These are phyloP conservation scores for Chenopodium suecicum DNA, from an alignment of 148 eudicot species.

Conservation along the genomic window DNA sequence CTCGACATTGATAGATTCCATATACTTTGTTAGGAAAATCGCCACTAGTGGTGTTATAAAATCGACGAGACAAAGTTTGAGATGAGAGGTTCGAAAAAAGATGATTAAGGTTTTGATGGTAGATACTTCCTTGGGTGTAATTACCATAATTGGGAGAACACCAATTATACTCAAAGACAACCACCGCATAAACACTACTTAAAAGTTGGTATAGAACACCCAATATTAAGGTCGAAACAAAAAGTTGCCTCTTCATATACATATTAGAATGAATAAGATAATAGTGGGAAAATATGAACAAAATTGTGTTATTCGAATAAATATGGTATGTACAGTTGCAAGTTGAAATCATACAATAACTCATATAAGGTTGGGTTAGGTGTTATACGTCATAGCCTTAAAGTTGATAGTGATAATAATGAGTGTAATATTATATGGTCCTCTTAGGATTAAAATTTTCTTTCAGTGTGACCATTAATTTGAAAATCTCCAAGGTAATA, in stretches of 20 bases:
- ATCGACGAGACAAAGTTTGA: conserved; percentile 1
- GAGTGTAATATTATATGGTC: no score
- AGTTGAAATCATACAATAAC: no score
- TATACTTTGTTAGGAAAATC: conserved; percentile 7
- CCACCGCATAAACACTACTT: background rate
- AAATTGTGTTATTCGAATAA: no score
- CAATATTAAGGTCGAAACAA: background rate
- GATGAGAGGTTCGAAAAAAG: conserved; percentile 17
- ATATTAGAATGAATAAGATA: background rate
- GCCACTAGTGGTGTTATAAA: conserved; percentile 14
- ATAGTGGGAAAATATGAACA: no score
- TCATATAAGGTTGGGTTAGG: no score
- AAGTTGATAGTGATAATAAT: no score
- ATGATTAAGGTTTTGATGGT: conserved; percentile 8
- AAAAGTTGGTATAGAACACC: background rate
- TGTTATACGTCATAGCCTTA: no score
- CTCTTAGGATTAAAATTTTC: no score
- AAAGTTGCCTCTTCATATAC: background rate
- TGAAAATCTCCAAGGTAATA: no score
- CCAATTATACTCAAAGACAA: background rate
- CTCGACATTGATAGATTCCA: conserved; percentile 28
- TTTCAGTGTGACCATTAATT: no score
- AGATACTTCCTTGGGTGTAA: background rate
- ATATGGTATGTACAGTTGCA: no score
- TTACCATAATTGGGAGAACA: background rate